Evolutionary conservation across 2,329 filamentous ascomycete species (phyloP), one percentile per base, ranked within the genome.

Genomic region (Colletotrichum falcatum): DNA sequence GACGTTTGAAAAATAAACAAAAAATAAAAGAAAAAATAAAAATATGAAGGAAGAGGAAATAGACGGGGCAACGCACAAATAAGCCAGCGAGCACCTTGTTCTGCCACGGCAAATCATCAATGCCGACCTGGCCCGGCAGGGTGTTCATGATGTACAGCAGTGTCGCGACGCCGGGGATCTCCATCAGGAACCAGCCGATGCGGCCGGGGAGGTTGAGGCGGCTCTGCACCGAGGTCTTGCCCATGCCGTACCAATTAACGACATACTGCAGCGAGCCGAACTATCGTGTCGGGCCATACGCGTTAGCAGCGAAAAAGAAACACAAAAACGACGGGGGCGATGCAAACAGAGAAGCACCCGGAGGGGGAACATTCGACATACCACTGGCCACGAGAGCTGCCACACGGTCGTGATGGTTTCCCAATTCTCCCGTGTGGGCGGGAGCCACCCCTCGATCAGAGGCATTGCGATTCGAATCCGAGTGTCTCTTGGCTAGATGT

Each of bases 181-280:
- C 96, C 94, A 98, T 98, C 2, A 90, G 88, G 66, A 92, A 87
- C 96, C 96, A 99, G 68, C 90, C 94, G 73, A 94, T 84, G 75
- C 93, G 93, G 72, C 96, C 96, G 1, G 95, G 93, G n/a, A 98
- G 81, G 82, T 99, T 99, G 78, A 96, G 84, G 16, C 83, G 83
- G 75, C 92, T 94, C 3, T 86, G 78, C 23, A 90, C 87, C 4
- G 94, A 97, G 3, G 95, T 97, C 82, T 98, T 98, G 79, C 96
- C 96, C 84, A 95, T 94, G 61, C 93, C 93, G 80, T 98, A 96
- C 87, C 89, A 97, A 65, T 89, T 87, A n/a, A 87, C 83, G 66
- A 91, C 70, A 91, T 92, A 97, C 89, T 97, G 94, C 28, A 89
- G 61, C 1, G 89, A 87, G 0, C 91, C 91, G 73, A 94, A 77